Conservation (phyloP, 73 alveolate species). For the Paramecium sexaurelia region DNA sequence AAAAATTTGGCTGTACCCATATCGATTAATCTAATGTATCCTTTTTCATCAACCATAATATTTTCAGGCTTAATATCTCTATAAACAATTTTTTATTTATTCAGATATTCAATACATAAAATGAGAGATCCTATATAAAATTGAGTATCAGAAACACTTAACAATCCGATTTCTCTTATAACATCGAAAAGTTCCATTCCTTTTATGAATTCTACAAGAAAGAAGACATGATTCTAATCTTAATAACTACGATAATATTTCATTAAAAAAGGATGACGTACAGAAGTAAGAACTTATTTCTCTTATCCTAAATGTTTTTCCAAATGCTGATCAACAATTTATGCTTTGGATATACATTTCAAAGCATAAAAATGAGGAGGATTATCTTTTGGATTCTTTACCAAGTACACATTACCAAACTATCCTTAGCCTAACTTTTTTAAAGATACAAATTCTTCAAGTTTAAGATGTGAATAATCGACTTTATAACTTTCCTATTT, state of each 20-base stretch:
- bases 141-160: slow-evolving; percentile 70
- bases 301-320: slow-evolving; percentile 74
- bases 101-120: slow-evolving; percentile 71
- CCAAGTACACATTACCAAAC: slow-evolving; percentile 80
- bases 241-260: slow-evolving; percentile 68
- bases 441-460: slow-evolving; percentile 80
- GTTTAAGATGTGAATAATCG: slow-evolving; percentile 76
- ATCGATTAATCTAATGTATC: slow-evolving; percentile 75
- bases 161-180: slow-evolving; percentile 72
- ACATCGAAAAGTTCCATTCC: slow-evolving; percentile 78
- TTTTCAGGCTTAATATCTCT: slow-evolving; percentile 80
- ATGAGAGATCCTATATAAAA: slow-evolving; percentile 73
- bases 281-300: slow-evolving; percentile 50
- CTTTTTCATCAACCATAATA: slow-evolving; percentile 73
- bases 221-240: slow-evolving; percentile 67
- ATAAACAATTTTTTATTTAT: slow-evolving; percentile 71
- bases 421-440: slow-evolving; percentile 82
- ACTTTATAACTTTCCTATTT: slow-evolving; percentile 69
- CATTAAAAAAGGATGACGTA: slow-evolving; percentile 72
- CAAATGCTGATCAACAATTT: slow-evolving; percentile 65
- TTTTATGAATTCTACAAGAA: slow-evolving; percentile 68
- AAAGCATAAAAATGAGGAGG: slow-evolving; percentile 75
- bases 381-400: slow-evolving; percentile 64
- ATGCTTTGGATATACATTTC: slow-evolving; percentile 67
- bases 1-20: slow-evolving; percentile 77